Evolutionary conservation across 176 grass and related monocot genomes (phyloP), one percentile per base, ranked within the genome.

Genomic region (Cenchrus americanus): DNA sequence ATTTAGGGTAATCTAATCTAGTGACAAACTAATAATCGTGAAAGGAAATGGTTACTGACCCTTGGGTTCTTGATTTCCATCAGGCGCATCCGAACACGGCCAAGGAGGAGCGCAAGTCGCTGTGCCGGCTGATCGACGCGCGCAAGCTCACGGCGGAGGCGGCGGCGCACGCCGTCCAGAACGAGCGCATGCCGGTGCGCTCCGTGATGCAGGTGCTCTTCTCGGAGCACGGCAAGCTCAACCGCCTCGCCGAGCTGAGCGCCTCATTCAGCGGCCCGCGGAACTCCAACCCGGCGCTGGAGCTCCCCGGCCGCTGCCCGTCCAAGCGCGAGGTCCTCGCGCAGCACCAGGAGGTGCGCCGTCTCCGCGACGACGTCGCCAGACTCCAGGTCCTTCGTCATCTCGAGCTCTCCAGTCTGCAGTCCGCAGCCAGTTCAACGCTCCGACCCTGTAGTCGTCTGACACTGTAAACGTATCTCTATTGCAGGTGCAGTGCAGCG

Each of bases 181-280:
- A 99, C 85, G 96, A 99, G 68, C 93, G 96, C 69, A 78, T 99
- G 52, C 88, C 96, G 0, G 89, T 99, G 69, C 91, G 96, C 41
- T 92, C 93, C 19, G 93, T 96, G 48, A 84, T 99, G 80, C 93
- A 99, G 81, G 96, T 99, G 55, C 89, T 99, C 77, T 96, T 96
- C 86, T 96, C 93, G 7, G 96, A 99, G 83, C 93, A 99, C 87
- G 86, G 85, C 58, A 99, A 96, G 86, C 87, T 99, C 11, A 96
- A 91, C 78, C 93, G 89, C 42, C 77, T 96, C 7, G 82, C 93
- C 14, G 93, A 98, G 59, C 89, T 94, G 87, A 84, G 93, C 55
- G 78, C 86, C 15, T 96, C 93, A 18, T 98, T 98, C 73, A 80
- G 62, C 19, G 82, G 85, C 48, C 65, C 64, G 41, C 85, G 90